Percentiles rank a stretch among this genome's conserved stretches.
These are phyloP conservation scores for Komagataella phaffii DNA, from an alignment of 805 yeast genomes.

Conservation along the genomic window DNA sequence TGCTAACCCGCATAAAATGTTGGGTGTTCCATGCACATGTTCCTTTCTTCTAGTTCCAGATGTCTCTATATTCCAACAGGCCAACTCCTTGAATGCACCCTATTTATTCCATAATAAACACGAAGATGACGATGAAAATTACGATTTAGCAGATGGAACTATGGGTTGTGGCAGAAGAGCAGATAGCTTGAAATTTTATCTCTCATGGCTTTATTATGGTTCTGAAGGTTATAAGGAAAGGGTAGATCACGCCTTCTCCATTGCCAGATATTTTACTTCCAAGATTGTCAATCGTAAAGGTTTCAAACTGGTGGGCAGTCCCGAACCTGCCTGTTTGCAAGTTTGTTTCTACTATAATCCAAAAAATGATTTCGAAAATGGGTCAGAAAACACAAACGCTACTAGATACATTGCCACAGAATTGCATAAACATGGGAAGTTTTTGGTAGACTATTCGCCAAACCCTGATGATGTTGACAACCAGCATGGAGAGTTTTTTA, in stretches of 20 bases:
- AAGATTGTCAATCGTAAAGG: conserved; percentile 23
- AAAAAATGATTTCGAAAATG: conserved; percentile 7
- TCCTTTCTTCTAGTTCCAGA: conserved; percentile 68
- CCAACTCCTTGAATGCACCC: conserved; percentile 71
- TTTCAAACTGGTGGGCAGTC: conserved; percentile 41
- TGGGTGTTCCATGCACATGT: conserved; percentile 74
- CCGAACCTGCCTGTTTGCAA: conserved; percentile 67
- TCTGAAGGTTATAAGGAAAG: conserved; percentile 47
- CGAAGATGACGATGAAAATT: conserved; percentile 34
- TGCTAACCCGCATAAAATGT: conserved; percentile 75
- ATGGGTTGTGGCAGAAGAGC: conserved; percentile 89
- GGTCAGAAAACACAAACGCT: conserved; percentile 29
- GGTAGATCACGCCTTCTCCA: conserved; percentile 58
- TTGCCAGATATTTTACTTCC: conserved; percentile 48
- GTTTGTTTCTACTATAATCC: conserved; percentile 71
- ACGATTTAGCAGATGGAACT: conserved; percentile 78
- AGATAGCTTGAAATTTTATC: conserved; percentile 64
- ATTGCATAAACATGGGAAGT: conserved; percentile 50
- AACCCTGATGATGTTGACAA: conserved; percentile 32
- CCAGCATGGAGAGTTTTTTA: conserved; percentile 61
- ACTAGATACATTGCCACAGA: conserved; percentile 52
- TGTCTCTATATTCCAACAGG: conserved; percentile 46
- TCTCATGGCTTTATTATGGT: conserved; percentile 79
- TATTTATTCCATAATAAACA: conserved; percentile 58
- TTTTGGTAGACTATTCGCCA: conserved; percentile 71